phyloP scores from a whole-genome alignment of 108 stramenopile species.

The Cyclotella cryptica region DNA sequence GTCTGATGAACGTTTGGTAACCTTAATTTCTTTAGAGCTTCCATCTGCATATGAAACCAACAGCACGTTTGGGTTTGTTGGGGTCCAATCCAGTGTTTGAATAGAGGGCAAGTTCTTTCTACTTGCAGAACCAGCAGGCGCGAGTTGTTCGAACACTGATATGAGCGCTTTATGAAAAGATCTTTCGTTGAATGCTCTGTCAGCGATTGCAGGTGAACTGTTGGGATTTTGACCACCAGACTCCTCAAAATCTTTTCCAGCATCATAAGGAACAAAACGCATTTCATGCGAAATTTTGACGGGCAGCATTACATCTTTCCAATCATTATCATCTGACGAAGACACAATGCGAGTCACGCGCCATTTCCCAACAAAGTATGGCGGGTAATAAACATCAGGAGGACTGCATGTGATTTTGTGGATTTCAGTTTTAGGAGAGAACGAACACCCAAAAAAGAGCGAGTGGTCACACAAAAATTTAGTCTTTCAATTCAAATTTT shows the following conservation, averaged over 20 bases:
- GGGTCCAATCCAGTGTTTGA: conserved; percentile 62
- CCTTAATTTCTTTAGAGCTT: conserved; percentile 74
- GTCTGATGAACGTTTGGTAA: conserved; percentile 81
- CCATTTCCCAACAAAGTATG: conserved; percentile 69
- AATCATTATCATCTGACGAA: conserved; percentile 44
- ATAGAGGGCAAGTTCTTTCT: conserved; percentile 25
- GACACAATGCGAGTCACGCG: conserved; percentile 61
- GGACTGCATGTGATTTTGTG: conserved; percentile 40
- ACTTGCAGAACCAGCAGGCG: neutral
- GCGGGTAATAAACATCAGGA: conserved; percentile 78
- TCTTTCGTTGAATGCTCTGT: conserved; percentile 77
- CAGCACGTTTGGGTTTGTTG: conserved; percentile 77
- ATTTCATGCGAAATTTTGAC: conserved; percentile 59
- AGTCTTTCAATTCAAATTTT: too few relatives aligned
- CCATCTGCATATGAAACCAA: conserved; percentile 60
- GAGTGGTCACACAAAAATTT: too few relatives aligned
- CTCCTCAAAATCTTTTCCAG: conserved; percentile 40
- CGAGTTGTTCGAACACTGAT: conserved; percentile 4
- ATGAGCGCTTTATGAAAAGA: conserved; percentile 53
- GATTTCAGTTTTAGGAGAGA: too few relatives aligned
- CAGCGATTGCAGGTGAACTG: conserved; percentile 65
- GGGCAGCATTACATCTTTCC: conserved; percentile 25
- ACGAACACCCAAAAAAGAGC: too few relatives aligned
- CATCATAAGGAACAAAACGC: conserved; percentile 66
- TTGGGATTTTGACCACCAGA: neutral